Percentiles rank a stretch among this genome's conserved stretches.
phyloP scores from a whole-genome alignment of 176 grass and related monocot genomes.

The Guadua angustifolia region DNA sequence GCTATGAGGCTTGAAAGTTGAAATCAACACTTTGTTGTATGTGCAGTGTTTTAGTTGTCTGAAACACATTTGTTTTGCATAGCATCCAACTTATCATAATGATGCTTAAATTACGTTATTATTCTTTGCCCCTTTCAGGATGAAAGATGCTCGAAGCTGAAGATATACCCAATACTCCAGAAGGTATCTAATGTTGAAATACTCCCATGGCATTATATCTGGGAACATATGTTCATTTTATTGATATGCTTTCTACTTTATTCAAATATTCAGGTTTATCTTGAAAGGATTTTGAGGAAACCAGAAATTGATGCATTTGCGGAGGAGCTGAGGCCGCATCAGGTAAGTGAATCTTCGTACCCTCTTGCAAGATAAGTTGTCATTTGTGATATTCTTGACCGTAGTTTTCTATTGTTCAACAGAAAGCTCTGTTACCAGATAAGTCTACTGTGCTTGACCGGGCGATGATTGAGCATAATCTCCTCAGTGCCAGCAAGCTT shows the following conservation, averaged over 20 bases:
- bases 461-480: conserved; percentile 99
- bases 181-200: conserved; percentile 61
- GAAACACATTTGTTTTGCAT: background rate
- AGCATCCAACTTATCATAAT: background rate
- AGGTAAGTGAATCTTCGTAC: conserved; percentile 49
- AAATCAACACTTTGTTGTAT: conserved; percentile 3
- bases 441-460: conserved; percentile 94
- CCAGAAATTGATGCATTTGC: conserved; percentile 99
- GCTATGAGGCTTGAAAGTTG: background rate
- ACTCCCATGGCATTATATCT: background rate
- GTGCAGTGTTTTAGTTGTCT: background rate
- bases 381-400: conserved; percentile 15
- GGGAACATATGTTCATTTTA: conserved; percentile 19
- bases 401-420: conserved; percentile 40
- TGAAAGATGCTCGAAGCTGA: conserved; percentile 97
- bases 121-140: conserved; percentile 62
- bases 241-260: conserved; percentile 18
- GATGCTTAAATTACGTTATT: conserved; percentile 1
- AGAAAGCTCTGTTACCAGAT: conserved; percentile 98
- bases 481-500: conserved; percentile 92
- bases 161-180: conserved; percentile 98
- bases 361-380: background rate
- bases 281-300: conserved; percentile 99
- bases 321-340: conserved; percentile 92
- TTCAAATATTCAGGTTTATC: conserved; percentile 72